These are phyloP conservation scores for Haplosporangium sp. DNA, from an alignment of 371 early-diverging fungal species.

Conservation along the genomic window DNA sequence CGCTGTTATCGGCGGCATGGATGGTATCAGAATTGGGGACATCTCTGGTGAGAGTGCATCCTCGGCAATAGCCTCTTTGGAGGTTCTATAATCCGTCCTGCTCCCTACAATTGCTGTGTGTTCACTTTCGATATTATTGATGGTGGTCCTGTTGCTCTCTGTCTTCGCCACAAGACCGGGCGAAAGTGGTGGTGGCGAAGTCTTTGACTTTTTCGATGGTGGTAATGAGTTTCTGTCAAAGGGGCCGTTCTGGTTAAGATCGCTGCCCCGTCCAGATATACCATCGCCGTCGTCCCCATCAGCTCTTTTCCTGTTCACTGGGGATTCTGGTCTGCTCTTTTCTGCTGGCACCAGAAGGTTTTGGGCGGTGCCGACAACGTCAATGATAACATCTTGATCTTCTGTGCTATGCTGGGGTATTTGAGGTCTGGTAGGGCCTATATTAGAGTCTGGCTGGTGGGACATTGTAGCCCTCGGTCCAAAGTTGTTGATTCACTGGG, in stretches of 20 bases:
- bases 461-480: too few relatives aligned
- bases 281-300: constrained; percentile 43
- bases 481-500: too few relatives aligned
- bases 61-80: constrained; percentile 16
- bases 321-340: constrained; percentile 41
- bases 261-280: constrained; percentile 12
- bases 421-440: too few relatives aligned
- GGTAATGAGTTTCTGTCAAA: constrained; percentile 26
- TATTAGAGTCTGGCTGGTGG: too few relatives aligned
- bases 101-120: background rate
- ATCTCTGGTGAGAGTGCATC: constrained; percentile 36
- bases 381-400: too few relatives aligned
- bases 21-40: constrained; percentile 24
- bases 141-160: constrained; percentile 1
- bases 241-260: constrained; percentile 17
- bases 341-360: constrained; percentile 18
- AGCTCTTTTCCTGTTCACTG: constrained; percentile 46
- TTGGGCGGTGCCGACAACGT: background rate
- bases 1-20: constrained; percentile 9
- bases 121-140: background rate
- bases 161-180: background rate
- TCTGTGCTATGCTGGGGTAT: too few relatives aligned
- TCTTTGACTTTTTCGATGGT: constrained; percentile 46
- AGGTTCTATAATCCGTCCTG: constrained; percentile 16
- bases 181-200: constrained; percentile 35